A percentile compares a stretch with the other conserved stretches of the same genome.
Evolutionary conservation across 2,329 filamentous ascomycete genomes (phyloP).

Genomic region (Penicillium frequentans): DNA sequence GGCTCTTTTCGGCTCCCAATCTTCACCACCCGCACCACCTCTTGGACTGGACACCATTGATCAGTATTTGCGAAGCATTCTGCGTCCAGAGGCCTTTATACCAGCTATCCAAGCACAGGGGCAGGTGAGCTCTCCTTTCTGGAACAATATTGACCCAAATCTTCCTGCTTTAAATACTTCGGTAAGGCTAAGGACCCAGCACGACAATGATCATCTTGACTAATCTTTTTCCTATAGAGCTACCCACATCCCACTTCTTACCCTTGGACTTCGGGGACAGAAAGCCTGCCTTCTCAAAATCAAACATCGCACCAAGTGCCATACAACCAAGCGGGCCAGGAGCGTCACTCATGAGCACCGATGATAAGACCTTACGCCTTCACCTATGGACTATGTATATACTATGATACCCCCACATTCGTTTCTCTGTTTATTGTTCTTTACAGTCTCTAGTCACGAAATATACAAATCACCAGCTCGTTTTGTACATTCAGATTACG

Average conservation of each 20-base stretch:
- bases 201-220: not conserved
- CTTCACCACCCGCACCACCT: not conserved
- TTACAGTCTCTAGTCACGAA: not conserved
- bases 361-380: not conserved
- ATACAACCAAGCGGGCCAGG: not conserved
- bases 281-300: not conserved
- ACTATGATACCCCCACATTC: slow-evolving; percentile 1
- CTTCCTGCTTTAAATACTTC: not conserved
- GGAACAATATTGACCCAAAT: slow-evolving; percentile 12
- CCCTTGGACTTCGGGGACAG: not conserved
- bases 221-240: not conserved
- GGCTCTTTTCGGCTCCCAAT: not conserved
- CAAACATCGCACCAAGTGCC: not conserved
- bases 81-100: slow-evolving; percentile 11
- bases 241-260: not conserved
- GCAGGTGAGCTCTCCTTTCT: not conserved
- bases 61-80: slow-evolving; percentile 9
- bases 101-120: not conserved
- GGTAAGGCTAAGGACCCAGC: not conserved
- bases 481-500: not conserved
- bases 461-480: not conserved
- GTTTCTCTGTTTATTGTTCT: not conserved
- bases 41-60: slow-evolving; percentile 5
- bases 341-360: not conserved
- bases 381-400: not conserved